phyloP scores from a whole-genome alignment of 148 eudicot species.

The Chenopodium quinoa region DNA sequence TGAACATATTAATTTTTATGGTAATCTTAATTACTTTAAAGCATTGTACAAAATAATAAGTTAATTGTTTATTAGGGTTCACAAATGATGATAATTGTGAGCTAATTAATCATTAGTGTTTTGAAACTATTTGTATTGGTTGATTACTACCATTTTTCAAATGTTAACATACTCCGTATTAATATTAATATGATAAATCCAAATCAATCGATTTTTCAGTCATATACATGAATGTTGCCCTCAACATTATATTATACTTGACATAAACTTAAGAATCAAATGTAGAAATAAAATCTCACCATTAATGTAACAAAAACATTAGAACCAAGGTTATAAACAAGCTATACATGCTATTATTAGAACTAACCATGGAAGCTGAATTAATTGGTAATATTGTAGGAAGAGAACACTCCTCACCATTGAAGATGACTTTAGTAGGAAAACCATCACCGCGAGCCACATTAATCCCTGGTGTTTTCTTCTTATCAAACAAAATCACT shows the following conservation, averaged over 20 bases:
- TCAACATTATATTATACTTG: neutral
- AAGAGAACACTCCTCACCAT: slow-evolving; percentile 57
- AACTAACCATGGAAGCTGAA: neutral
- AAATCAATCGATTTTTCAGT: neutral
- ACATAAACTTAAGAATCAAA: neutral
- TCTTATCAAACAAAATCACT: slow-evolving; percentile 48
- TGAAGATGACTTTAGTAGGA: slow-evolving; percentile 53
- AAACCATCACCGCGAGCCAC: slow-evolving; percentile 49
- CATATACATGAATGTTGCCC: neutral
- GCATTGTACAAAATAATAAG: too few species aligned
- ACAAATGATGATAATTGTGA: too few species aligned
- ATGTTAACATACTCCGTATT: too few species aligned
- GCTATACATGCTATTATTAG: neutral
- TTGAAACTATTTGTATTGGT: neutral
- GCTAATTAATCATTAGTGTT: too few species aligned
- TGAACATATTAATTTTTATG: too few species aligned
- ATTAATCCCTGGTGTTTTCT: slow-evolving; percentile 46
- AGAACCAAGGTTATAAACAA: slow-evolving; percentile 10
- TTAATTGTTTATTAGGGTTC: too few species aligned
- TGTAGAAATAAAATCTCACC: neutral
- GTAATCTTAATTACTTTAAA: too few species aligned
- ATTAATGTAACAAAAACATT: neutral
- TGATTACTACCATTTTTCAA: too few species aligned
- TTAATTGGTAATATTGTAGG: slow-evolving; percentile 38
- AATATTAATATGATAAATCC: too few species aligned